These are phyloP conservation scores for Acmispon strigosus DNA, from an alignment of 306 rosid genomes.

Conservation along the genomic window DNA sequence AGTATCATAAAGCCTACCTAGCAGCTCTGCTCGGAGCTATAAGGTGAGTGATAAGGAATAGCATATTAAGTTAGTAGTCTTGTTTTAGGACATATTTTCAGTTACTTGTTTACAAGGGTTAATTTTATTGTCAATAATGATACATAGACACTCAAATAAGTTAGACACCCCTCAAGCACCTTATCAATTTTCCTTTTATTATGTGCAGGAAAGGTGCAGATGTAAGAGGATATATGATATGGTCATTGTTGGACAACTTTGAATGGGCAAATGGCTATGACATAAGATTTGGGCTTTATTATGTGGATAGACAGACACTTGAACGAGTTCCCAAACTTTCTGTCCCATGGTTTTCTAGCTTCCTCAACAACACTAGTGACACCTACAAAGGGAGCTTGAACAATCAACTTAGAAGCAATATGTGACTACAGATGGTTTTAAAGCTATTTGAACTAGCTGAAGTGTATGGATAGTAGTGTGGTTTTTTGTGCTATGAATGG, in stretches of 20 bases:
- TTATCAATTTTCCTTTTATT: background rate
- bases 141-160: too few relatives aligned
- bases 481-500: too few relatives aligned
- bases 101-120: background rate
- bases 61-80: background rate
- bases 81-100: background rate
- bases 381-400: background rate
- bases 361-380: slow-evolving; percentile 29
- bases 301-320: slow-evolving; percentile 45
- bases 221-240: slow-evolving; percentile 59
- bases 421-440: background rate
- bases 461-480: background rate
- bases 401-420: background rate
- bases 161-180: too few relatives aligned
- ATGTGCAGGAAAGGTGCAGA: slow-evolving; percentile 56
- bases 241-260: slow-evolving; percentile 63
- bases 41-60: slow-evolving; percentile 27
- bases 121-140: too few relatives aligned
- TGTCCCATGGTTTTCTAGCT: slow-evolving; percentile 46
- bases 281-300: slow-evolving; percentile 43
- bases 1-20: slow-evolving; percentile 51
- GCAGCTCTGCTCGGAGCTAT: slow-evolving; percentile 45
- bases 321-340: slow-evolving; percentile 49
- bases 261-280: slow-evolving; percentile 51
- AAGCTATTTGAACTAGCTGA: slow-evolving; percentile 4